Evolutionary conservation across 208 protist genomes (phyloP), one percentile per base, ranked within the genome.

Genomic region (Acanthamoeba comandoni): DNA sequence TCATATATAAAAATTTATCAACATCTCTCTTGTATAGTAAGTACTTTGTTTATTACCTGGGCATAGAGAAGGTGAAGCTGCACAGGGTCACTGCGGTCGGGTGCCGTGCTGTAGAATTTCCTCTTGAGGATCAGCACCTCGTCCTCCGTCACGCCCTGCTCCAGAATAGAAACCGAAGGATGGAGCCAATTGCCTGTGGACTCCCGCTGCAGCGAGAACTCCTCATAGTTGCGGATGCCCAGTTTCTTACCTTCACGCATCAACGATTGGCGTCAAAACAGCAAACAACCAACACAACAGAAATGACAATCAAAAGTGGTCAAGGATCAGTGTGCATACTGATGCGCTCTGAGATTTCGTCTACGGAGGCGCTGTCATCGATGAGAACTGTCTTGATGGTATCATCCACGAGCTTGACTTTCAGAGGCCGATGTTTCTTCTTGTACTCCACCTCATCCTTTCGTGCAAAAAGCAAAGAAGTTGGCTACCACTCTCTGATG

Each of bases 91-190:
- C 93, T 93, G 43, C 88, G 52, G 64, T 96, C 94, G 31, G 94
- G 92, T 91, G 96, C 96, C 19, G 92, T 95, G 65, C 92, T 96
- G 91, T 96, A 96, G 67, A 96, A 97, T 64, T 95, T 95, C 70
- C 96, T 96, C 24, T 95, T 95, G 4, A 96, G 62, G 1, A 96
- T 11, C 5, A 96, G 43, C 3, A 94, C 67, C 26, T 94, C 71
- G 13, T 64, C 91, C 39, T 95, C 94, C 8, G 51, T 35, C 2
- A 96, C 77, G 51, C 91, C 93, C 82, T 97, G 96, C 70, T 96
- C 96, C 4, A 70, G 90, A 9, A 97, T 71, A 15, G 93, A 93
- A 24, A 92, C 49, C 22, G 89, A 94, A 43, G 70, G 90, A 39
- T 96, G 77, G 29, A 97, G 67, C 96, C 96, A 97, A 43, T 94